Base-by-base conservation (phyloP, 2,329 filamentous ascomycete genomes). In the Fusarium haematococcum region DNA sequence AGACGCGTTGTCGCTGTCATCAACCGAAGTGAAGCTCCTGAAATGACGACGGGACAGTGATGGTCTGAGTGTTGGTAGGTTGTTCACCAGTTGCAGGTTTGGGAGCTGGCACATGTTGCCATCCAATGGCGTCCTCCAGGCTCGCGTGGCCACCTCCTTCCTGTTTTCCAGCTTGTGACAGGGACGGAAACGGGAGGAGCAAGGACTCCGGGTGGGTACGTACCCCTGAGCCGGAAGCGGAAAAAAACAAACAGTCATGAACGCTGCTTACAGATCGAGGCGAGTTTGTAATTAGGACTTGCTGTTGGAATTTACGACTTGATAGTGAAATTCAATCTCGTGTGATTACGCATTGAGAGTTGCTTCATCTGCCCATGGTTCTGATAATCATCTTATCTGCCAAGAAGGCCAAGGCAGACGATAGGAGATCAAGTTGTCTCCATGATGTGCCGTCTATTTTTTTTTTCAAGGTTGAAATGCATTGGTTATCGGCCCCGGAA, bases 31-130 rank as follows among this genome's bases (percentile, higher is more conserved):
- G 69, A 73, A 64, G 69, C 69, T 63, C 52, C 69, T 73, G 71
- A 62, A 67, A 74, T 74, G 72, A 70, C 72, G 73, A 73, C 54
- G 54, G 52, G 13, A 52, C 67, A 73, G 63, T 75, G 69, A 58
- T 74, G 63, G 73, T 65, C 75, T 73, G 69, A 71, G 68, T 61
- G 56, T 61, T 27, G 48, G 48, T 54, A 30, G 48, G 48, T 52
- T 27, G 43, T 61, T 60, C 23, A 37, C 63, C 41, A 65, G 63
- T 59, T 60, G 37, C 63, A 30, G 25, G 50, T 65, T 63, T 35
- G 27, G 52, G 50, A 57, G 62, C 62, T 58, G 35, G 50, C 50
- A 63, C 52, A 66, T 66, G 63, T 71, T 63, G 71, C 70, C 71
- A 73, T 74, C 39, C 33, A 62, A 58, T 58, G 35, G 23, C 18